Evolutionary conservation across 176 grass and related monocot species (phyloP), one percentile per base, ranked within the genome.

Genomic region (Oryza glaberrima): DNA sequence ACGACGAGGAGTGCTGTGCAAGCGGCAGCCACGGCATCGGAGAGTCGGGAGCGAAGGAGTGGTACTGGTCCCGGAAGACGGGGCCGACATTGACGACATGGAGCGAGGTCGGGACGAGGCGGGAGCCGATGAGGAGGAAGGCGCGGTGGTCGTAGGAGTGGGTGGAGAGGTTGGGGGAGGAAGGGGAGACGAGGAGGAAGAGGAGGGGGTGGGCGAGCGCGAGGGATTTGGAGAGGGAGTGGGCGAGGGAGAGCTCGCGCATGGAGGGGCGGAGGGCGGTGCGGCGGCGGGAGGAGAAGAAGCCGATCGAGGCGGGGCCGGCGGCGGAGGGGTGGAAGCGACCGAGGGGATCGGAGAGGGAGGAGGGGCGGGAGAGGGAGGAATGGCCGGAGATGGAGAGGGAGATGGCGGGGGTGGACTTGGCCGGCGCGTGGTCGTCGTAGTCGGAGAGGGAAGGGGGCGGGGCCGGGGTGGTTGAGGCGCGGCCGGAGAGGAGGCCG

Each of bases 281-380:
- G 46, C 76, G 84, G 72, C 92, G 87, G 65, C 92, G 90, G 41
- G 87, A 88, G 49, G 92, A 94, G 90, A 92, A 94, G 87, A 88
- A 94, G 56, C 92, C 93, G 23, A 92, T 40, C 22, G 80, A 20
- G 7, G 41, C 9, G 30, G 75, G 9, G 14, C 81, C 28, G 67
- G 46, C 3, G 11, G 17, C 38, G 40, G 40, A 52, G 9, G 77
- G 40, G 52, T 75, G 19, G 87, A 87, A 30, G 73, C 81, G 73
- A 51, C 92, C 87, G 22, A 92, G 84, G 65, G 81, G 26, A 3
- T 85, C 82, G 47, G 88, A 88, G 82, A 94, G 73, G 47, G 81
- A 80, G 73, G 75, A 81, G 2, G 87, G 84, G 7, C 26, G 14
- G 69, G 86, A 82, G 78, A 81, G 70, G 77, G 74, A 87, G 78